Evolutionary conservation across 805 yeast species (phyloP), one percentile per base, ranked within the genome.

Genomic region (Blastobotrys americana): DNA sequence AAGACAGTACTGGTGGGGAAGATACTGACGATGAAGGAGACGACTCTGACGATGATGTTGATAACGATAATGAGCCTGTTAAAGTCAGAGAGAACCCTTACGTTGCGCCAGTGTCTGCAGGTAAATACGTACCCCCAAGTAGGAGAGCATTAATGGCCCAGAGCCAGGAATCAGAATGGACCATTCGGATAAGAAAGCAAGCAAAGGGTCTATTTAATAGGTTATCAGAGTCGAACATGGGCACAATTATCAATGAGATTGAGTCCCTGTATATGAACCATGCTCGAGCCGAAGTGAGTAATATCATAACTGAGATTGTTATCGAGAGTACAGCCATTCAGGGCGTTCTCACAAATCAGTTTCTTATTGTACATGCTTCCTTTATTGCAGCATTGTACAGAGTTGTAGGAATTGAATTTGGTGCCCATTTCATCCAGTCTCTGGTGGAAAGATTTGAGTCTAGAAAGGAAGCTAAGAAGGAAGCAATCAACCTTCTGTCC

Each of bases 111-210:
- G 55, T 51, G 1, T 42, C 51, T 3, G 43, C 61, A 0, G 67
- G 70, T 1, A 70, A 75, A 49, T 90, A 93, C 58, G 67, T 90
- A 13, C 97, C 98, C 1, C 98, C 97, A 0, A 88, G 95, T 0
- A 62, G 84, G 45, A 74, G 97, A 47, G 72, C 76, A 37, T 73
- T 71, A 54, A 49, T 73, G 47, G 45, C 66, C 17, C 69, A 60
- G 34, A 69, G 66, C 2, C 27, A 34, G 18, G 70, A 70, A 20
- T 66, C 74, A 17, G 77, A 73, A 47, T 78, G 73, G 44, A 58
- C 69, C 5, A 41, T 67, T 2, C 74, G 70, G 31, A 65, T 89
- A 31, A 73, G 74, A 43, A 77, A 79, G 54, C 66, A 77, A 3
- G 73, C 89, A 39, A 93, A 88, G 56, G 89, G 97, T 47, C 78